A percentile compares a stretch with the other conserved stretches of the same genome.
Evolutionary conservation across 139 green algal species (phyloP).

Genomic region (Nannochloris sp.): DNA sequence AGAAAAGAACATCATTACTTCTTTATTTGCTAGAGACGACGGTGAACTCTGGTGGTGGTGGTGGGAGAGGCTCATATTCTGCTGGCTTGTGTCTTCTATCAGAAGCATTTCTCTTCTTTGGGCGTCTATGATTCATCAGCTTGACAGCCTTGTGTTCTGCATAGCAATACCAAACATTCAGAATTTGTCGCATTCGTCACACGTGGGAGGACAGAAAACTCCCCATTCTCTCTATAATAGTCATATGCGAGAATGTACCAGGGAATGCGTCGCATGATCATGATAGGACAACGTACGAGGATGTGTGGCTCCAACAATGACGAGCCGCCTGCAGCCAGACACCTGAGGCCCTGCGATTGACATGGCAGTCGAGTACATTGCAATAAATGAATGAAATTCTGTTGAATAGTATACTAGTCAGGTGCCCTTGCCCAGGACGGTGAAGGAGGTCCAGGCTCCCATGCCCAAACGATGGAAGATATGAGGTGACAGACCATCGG

Average conservation of each 20-base stretch:
- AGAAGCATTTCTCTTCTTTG: constrained; percentile 13
- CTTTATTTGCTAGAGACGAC: constrained; percentile 22
- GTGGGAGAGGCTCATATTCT: constrained; percentile 34
- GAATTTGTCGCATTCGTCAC: background rate
- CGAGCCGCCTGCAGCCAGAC: background rate
- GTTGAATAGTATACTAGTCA: too few relatives aligned
- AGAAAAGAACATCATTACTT: background rate
- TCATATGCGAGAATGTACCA: background rate
- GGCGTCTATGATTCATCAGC: constrained; percentile 12
- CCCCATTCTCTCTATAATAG: too few relatives aligned
- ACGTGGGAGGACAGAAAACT: too few relatives aligned
- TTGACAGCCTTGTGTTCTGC: constrained; percentile 13
- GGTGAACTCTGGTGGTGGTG: constrained; percentile 32
- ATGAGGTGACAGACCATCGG: too few relatives aligned
- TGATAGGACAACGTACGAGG: background rate
- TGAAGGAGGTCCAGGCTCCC: too few relatives aligned
- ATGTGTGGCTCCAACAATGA: constrained; percentile 8
- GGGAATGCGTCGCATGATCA: background rate
- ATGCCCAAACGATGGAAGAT: too few relatives aligned
- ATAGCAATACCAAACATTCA: background rate
- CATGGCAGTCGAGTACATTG: too few relatives aligned
- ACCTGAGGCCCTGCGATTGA: background rate
- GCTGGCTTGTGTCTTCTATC: constrained; percentile 34
- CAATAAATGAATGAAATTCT: too few relatives aligned
- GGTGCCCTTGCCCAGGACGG: too few relatives aligned